Evolutionary conservation across 345 rosid species (phyloP), one percentile per base, ranked within the genome.

Genomic region (Punica granatum): DNA sequence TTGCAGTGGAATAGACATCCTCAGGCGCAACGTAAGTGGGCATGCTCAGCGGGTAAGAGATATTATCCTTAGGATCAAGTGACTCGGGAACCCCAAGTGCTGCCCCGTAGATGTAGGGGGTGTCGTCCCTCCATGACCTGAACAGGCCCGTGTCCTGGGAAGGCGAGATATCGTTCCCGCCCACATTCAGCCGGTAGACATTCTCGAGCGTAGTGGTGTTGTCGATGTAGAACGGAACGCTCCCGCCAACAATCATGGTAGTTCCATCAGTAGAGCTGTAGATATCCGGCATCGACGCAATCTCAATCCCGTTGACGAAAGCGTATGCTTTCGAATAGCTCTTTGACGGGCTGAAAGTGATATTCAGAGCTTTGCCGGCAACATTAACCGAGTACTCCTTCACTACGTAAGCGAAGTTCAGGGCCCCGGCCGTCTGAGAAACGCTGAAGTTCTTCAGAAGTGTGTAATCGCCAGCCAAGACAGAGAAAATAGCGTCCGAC

Each of bases 391-490:
- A 26, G 37, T 67, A 79, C 49, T 82, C 83, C 35, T 73, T 79
- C 14, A 86, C 44, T 41, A 90, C 68, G 64, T 68, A 84, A 32
- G 87, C 85, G 68, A 63, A 88, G 43, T 78, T 84, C 80, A 86
- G 51, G 36, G 96, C 95, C 13, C 76, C 72, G 0, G 87, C 66
- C 1, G 95, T 90, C 58, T 92, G 96, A 41, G 90, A 75, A 67
- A 78, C 95, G 61, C 96, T 92, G 39, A 89, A 92, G 75, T 92
- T 92, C 53, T 73, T 85, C 62, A 92, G 92, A 28, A 92, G 88
- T 15, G 96, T 85, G 66, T 56, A 88, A 4, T 82, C 21, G 2
- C 86, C 92, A 1, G 76, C 72, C 7, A 85, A 69, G 70, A 92
- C 95, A 0, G 95, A 81, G 67, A 92, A 92, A 66, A 81, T 64